Percentiles rank a stretch among this genome's conserved stretches.
Evolutionary conservation across 148 eudicot genomes (phyloP).

Genomic region (Cornus kousa): DNA sequence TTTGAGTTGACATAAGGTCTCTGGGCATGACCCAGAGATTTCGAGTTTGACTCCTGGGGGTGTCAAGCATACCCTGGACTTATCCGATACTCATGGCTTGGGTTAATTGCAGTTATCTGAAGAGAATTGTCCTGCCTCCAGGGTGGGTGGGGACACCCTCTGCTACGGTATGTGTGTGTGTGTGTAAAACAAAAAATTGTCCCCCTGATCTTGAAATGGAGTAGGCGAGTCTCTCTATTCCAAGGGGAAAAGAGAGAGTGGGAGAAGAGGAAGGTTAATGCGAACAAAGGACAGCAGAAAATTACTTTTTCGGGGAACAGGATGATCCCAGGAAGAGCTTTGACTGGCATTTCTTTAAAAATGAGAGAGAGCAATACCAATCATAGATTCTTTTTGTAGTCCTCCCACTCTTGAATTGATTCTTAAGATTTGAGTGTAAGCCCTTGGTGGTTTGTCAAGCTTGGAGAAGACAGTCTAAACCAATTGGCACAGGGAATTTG

Average conservation of each 20-base stretch:
- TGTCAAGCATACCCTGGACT: too few relatives aligned
- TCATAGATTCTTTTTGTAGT: not conserved
- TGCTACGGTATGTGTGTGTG: too few relatives aligned
- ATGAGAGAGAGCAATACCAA: not conserved
- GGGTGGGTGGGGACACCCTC: too few relatives aligned
- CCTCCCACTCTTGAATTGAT: not conserved
- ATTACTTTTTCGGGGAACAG: too few relatives aligned
- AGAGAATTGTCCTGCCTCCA: too few relatives aligned
- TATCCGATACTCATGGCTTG: too few relatives aligned
- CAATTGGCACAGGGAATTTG: not conserved
- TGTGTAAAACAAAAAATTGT: too few relatives aligned
- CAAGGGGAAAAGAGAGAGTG: not conserved
- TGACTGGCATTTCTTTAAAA: not conserved
- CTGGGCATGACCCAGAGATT: too few relatives aligned
- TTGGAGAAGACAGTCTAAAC: not conserved
- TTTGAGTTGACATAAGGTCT: too few relatives aligned
- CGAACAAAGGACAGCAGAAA: not conserved
- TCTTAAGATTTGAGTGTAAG: not conserved
- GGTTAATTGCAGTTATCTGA: too few relatives aligned
- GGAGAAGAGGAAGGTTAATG: too few relatives aligned
- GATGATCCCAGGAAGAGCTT: not conserved
- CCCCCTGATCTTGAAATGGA: not conserved
- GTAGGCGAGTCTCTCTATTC: not conserved
- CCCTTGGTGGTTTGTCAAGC: not conserved
- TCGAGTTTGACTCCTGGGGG: too few relatives aligned